Evolutionary conservation across 257 asterid genomes (phyloP), one percentile per base, ranked within the genome.

Genomic region (Craterostigma plantagineum): DNA sequence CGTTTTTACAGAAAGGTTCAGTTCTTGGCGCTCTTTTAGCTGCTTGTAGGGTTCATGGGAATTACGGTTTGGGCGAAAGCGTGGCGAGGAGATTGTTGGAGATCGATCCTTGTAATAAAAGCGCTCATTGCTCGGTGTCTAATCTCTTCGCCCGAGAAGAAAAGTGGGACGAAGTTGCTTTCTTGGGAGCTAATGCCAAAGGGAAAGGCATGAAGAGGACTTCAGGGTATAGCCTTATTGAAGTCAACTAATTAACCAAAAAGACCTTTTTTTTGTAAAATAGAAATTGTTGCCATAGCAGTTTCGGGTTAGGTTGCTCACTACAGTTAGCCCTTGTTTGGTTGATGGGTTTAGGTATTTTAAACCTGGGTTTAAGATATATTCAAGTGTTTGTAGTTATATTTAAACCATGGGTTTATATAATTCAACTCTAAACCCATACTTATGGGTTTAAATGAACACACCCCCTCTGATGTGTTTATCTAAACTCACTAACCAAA

Each of bases 41-140:
- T 44, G 76, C 79, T 33, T 72, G 79, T 51, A 64, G 76, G 53
- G 35, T 67, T 50, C 68, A 76, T 34, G 76, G 67, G 30, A 58
- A 69, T 39, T 33, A 43, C 1, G 63, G 55, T 46, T 56, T 66
- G 14, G 81, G 73, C 12, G 74, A 66, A 17, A 59, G 50, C 16
- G 58, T 62, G 15, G 79, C 79, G 16, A 48, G 36, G 13, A 60
- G 67, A 73, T 55, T 66, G 2, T 16, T 72, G 70, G 65, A 64
- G 9, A 16, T 64, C 18, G 79, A 65, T 36, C 72, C 75, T 10
- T 61, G 45, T 3, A 63, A 48, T 45, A 18, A 64, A 9, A 72
- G 77, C 35, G 52, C 42, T 8, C 62, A 72, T 37, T 61, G 64
- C 56, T 67, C 69, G 40, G 54, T 76, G n/a, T 66, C 81, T 11